Conservation (phyloP, 2,329 filamentous ascomycete species). For the Sporothrix pseudoabietina region DNA sequence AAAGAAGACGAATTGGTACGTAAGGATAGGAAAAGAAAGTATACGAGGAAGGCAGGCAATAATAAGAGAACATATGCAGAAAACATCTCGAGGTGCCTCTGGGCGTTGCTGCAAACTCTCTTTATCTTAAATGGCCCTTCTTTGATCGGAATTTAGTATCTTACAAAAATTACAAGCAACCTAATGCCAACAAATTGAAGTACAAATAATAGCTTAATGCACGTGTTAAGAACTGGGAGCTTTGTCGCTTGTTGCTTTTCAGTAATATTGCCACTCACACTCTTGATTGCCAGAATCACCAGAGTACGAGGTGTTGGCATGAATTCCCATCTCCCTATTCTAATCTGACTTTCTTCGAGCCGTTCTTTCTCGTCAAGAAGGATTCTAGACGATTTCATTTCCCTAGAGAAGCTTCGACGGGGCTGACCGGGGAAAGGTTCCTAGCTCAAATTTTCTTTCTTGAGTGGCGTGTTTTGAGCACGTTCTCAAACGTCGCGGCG, state of each 20-base stretch:
- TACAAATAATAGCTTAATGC: no score
- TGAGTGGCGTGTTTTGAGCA: background rate
- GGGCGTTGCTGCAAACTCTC: background rate
- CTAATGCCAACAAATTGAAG: no score
- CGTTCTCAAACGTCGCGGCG: background rate
- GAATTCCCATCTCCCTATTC: no score
- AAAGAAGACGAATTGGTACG: background rate
- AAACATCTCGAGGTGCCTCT: background rate
- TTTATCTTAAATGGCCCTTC: background rate
- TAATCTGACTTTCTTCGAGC: no score
- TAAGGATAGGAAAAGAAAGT: conserved; percentile 6
- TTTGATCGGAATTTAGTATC: background rate
- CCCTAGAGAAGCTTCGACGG: background rate
- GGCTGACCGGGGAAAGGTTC: background rate
- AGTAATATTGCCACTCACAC: no score
- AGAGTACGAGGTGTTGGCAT: no score
- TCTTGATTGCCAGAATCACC: no score
- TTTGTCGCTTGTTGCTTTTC: no score
- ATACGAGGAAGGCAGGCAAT: background rate
- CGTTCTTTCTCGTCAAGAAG: no score
- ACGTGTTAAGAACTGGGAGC: no score
- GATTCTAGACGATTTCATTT: background rate
- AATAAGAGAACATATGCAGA: background rate
- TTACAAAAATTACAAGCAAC: background rate
- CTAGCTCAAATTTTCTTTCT: background rate